Evolutionary conservation across 202 grass and related monocot species (phyloP), one percentile per base, ranked within the genome.

Genomic region (Miscanthus sacchariflorus): DNA sequence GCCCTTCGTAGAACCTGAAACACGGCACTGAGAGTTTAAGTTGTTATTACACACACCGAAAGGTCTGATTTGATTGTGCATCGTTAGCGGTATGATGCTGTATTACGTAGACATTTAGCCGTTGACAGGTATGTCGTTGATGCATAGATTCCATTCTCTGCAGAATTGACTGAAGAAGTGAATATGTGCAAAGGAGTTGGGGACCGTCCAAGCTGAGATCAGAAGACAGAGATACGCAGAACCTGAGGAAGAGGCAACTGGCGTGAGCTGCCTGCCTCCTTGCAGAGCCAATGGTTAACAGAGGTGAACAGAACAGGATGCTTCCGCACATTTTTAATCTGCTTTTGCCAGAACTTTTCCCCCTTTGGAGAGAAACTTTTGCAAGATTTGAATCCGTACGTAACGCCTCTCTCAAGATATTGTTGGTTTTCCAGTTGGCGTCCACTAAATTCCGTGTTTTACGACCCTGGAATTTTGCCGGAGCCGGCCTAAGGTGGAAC

Each of bases 131-230:
- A 76, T 67, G 40, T 24, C 42, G 5, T 38, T 19, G 25, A 33
- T 56, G 80, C 72, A 59, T 35, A 42, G 40, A 67, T 81, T 65
- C 48, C 38, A 13, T n/a, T 27, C 54, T 9, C 33, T 10, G 70
- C 10, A 68, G 71, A 75, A 68, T 23, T 71, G 39, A 59, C 75
- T 30, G 65, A 11, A 44, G 65, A 11, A 30, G 42, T 25, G 81
- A 78, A 84, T 78, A 83, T 71, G 69, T 83, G 87, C 87, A 77
- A 77, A 83, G 80, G 66, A 48, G 13, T 56, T 84, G 67, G 48
- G 48, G 65, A 18, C 19, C 39, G 40, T 67, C 42, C 78, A 17
- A 66, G 87, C 50, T 52, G 74, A 79, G 52, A 72, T 79, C 81
- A 74, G 15, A 54, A 54, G 38, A 30, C 67, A 71, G 4, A 69